Percentiles rank a stretch among this genome's conserved stretches.
Evolutionary conservation across 1,284 basidiomycete species (phyloP).

Genomic region (Ustilago curta): DNA sequence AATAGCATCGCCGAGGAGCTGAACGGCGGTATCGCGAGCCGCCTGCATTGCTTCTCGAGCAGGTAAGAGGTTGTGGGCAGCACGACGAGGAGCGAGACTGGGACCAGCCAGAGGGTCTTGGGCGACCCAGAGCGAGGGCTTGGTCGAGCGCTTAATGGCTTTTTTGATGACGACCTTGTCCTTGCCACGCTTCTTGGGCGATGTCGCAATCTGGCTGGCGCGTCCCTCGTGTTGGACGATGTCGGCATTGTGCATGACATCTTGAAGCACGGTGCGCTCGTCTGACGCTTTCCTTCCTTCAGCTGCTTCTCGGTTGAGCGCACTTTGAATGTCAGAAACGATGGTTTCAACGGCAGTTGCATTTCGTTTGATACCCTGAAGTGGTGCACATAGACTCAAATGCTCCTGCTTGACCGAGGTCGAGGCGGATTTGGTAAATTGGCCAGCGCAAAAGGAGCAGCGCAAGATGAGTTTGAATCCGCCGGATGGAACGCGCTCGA

Average conservation of each 20-base stretch:
- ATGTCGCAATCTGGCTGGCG: conserved; percentile 36
- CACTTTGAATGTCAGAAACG: conserved; percentile 12
- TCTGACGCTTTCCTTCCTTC: conserved; percentile 11
- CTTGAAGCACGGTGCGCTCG: conserved; percentile 30
- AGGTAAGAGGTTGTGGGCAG: conserved; percentile 12
- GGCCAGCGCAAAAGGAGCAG: conserved; percentile 35
- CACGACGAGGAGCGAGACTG: not conserved
- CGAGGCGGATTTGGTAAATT: conserved; percentile 30
- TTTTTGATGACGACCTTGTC: conserved; percentile 30
- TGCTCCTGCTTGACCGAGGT: conserved; percentile 32
- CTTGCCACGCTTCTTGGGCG: conserved; percentile 34
- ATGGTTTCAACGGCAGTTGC: conserved; percentile 19
- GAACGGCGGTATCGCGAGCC: conserved; percentile 23
- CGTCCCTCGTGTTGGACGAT: conserved; percentile 32
- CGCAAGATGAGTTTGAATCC: conserved; percentile 31
- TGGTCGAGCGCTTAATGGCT: conserved; percentile 23
- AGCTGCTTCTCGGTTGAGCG: conserved; percentile 11
- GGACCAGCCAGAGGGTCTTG: not conserved
- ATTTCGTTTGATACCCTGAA: conserved; percentile 8
- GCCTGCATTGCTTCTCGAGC: conserved; percentile 19
- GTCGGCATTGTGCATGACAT: conserved; percentile 37
- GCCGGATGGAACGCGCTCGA: conserved; percentile 10
- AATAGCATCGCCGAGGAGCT: conserved; percentile 17
- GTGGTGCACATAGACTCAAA: conserved; percentile 29
- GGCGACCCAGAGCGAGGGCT: conserved; percentile 7